Conservation (phyloP, 1,284 basidiomycete genomes). For the Pyrrhoderma lamaoense region DNA sequence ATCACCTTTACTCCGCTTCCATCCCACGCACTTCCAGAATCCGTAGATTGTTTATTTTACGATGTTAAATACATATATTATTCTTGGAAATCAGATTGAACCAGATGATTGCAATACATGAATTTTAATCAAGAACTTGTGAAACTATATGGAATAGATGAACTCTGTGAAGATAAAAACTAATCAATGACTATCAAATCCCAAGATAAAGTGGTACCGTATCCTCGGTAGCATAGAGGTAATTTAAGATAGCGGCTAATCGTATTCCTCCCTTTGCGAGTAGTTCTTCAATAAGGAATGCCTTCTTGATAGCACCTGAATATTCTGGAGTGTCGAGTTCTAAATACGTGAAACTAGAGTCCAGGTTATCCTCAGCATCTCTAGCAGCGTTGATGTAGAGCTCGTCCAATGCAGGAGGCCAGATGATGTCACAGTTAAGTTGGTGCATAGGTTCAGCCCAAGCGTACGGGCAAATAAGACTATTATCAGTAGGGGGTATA, state of each 20-base stretch:
- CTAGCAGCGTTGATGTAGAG: slow-evolving; percentile 27
- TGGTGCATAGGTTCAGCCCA: slow-evolving; percentile 67
- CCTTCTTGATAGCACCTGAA: slow-evolving; percentile 54
- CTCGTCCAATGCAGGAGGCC: slow-evolving; percentile 61
- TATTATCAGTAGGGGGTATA: slow-evolving; percentile 44
- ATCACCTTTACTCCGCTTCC: too few species aligned
- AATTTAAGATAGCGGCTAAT: slow-evolving; percentile 76
- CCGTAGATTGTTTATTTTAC: too few species aligned
- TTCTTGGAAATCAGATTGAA: too few species aligned
- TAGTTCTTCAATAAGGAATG: slow-evolving; percentile 73
- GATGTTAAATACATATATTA: too few species aligned
- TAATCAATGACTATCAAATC: too few species aligned
- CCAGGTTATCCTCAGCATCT: background rate
- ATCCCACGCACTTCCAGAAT: too few species aligned
- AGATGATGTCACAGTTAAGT: slow-evolving; percentile 75
- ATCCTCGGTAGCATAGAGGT: slow-evolving; percentile 45
- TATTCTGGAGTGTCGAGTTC: slow-evolving; percentile 87
- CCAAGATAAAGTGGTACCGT: background rate
- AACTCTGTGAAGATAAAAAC: too few species aligned
- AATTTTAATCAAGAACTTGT: too few species aligned
- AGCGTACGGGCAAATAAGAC: slow-evolving; percentile 66
- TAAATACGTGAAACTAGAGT: slow-evolving; percentile 33
- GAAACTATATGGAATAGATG: too few species aligned
- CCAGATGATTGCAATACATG: too few species aligned
- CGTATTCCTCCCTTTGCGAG: slow-evolving; percentile 77